Conservation (phyloP, 306 rosid genomes). For the Glycine tomentella region DNA sequence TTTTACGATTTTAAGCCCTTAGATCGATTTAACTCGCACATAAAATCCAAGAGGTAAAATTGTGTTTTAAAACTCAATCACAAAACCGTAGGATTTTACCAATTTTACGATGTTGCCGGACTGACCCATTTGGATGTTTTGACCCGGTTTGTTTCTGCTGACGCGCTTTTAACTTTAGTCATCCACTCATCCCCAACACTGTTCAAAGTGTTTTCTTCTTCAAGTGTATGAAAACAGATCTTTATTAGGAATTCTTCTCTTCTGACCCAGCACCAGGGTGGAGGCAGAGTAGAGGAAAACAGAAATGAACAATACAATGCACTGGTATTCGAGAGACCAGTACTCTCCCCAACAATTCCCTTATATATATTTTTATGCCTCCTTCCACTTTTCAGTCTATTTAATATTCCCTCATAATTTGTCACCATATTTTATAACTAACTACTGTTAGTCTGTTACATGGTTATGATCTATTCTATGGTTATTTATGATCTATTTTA, state of each 20-base stretch:
- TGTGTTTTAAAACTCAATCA: background rate
- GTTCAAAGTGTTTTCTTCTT: background rate
- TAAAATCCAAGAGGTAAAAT: background rate
- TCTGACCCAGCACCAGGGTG: background rate
- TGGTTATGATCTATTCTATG: background rate
- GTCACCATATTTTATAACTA: background rate
- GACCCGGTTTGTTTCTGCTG: background rate
- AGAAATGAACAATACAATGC: background rate
- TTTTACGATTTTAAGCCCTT: too few species aligned
- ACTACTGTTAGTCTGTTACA: background rate
- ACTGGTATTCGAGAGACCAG: background rate
- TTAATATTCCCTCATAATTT: background rate
- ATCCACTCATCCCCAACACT: background rate
- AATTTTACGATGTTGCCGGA: background rate
- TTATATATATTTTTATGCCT: background rate
- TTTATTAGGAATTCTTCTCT: background rate
- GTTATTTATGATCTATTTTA: too few species aligned
- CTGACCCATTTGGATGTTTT: background rate
- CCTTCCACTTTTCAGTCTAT: background rate
- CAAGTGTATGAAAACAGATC: background rate
- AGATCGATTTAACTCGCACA: background rate
- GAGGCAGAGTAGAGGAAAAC: background rate
- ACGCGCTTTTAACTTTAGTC: background rate
- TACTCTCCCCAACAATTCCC: background rate
- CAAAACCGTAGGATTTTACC: background rate